phyloP scores from a whole-genome alignment of 345 rosid genomes.

The Ailanthus altissimus region DNA sequence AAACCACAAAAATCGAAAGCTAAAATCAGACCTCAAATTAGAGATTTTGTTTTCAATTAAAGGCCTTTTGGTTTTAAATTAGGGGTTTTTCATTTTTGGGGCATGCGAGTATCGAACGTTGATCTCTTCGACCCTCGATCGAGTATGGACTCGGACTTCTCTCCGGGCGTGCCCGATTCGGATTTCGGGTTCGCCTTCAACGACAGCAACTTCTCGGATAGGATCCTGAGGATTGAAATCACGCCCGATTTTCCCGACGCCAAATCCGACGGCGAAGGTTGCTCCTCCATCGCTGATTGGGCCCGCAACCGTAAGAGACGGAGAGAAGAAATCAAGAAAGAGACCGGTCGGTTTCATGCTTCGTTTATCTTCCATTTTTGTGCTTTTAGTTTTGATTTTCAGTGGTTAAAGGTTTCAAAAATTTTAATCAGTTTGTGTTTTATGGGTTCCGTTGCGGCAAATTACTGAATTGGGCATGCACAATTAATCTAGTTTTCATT shows the following conservation, averaged over 20 bases:
- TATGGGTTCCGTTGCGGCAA: neutral
- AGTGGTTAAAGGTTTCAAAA: neutral
- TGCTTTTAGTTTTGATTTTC: neutral
- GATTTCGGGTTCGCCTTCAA: slow-evolving; percentile 83
- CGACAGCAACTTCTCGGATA: slow-evolving; percentile 76
- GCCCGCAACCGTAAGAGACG: slow-evolving; percentile 70
- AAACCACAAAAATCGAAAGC: neutral
- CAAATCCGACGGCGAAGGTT: slow-evolving; percentile 47
- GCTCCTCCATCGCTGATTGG: slow-evolving; percentile 64
- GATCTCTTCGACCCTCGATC: slow-evolving; percentile 46
- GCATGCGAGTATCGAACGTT: slow-evolving; percentile 39
- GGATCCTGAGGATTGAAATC: slow-evolving; percentile 72
- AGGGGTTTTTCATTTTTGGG: slow-evolving; percentile 6
- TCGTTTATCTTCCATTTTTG: neutral
- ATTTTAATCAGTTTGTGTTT: neutral
- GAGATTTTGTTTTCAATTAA: neutral
- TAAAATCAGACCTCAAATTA: neutral
- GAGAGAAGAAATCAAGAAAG: slow-evolving; percentile 58
- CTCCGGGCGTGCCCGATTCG: slow-evolving; percentile 37
- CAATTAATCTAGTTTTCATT: neutral
- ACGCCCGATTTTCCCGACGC: slow-evolving; percentile 42
- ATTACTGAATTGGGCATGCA: neutral
- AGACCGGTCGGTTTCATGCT: slow-evolving; percentile 29
- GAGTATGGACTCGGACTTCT: slow-evolving; percentile 48
- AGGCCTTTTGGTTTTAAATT: neutral